These are phyloP conservation scores for Wickerhamomyces bovis DNA, from an alignment of 805 yeast genomes.

Conservation along the genomic window DNA sequence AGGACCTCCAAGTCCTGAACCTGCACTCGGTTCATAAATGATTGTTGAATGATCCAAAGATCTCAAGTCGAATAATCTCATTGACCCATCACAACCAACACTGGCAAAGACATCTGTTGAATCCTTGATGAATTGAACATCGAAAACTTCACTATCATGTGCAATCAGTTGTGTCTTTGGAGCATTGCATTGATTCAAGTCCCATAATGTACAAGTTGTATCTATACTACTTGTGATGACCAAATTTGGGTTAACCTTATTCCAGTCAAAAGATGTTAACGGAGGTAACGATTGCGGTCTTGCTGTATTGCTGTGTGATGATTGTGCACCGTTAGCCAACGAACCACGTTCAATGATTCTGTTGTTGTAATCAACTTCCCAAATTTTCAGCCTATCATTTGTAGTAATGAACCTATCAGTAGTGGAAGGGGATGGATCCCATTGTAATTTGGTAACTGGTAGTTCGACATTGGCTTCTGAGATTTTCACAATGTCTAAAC, in stretches of 20 bases:
- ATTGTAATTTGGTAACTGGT: constrained; percentile 66
- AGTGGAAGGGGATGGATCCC: constrained; percentile 49
- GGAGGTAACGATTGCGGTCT: constrained; percentile 56
- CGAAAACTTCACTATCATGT: constrained; percentile 92
- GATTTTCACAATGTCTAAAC: constrained; percentile 38
- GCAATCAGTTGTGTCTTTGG: constrained; percentile 94
- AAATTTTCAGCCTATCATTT: constrained; percentile 65
- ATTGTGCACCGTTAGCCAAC: constrained; percentile 36
- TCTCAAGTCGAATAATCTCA: constrained; percentile 85
- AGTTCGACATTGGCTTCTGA: constrained; percentile 52
- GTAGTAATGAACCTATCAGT: constrained; percentile 55
- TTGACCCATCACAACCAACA: constrained; percentile 93
- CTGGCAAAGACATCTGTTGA: constrained; percentile 78
- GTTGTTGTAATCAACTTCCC: constrained; percentile 39
- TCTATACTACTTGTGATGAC: constrained; percentile 86
- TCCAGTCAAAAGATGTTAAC: constrained; percentile 93
- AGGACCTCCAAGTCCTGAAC: constrained; percentile 10
- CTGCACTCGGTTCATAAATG: constrained; percentile 68
- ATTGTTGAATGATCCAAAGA: constrained; percentile 91
- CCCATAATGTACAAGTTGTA: constrained; percentile 98
- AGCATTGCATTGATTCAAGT: constrained; percentile 50
- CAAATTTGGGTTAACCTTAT: constrained; percentile 56
- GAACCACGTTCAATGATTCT: constrained; percentile 34
- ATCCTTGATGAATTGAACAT: constrained; percentile 76
- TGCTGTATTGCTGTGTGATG: constrained; percentile 36